Evolutionary conservation across 2,329 filamentous ascomycete species (phyloP), one percentile per base, ranked within the genome.

Genomic region (Phyllosticta capitalensis): DNA sequence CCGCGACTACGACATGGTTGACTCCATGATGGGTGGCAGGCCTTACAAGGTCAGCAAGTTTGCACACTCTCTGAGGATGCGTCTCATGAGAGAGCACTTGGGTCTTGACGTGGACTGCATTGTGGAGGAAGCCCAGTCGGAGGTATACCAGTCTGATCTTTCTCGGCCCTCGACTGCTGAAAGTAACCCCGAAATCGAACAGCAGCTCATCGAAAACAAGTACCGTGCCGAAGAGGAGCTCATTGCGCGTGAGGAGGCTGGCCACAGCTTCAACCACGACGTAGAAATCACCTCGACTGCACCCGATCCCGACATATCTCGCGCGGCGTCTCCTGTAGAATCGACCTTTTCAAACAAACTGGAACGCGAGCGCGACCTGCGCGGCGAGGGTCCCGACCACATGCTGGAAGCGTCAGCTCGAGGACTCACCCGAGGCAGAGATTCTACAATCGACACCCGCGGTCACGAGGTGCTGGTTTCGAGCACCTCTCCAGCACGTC

Each of bases 51-150:
- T 97, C 38, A 92, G 91, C 51, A 85, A 90, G 24, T 99, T 96
- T 72, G 89, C 94, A 5, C 92, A 97, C 71, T 94, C 90, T 0
- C 81, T 99, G 56, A 90, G 94, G 28, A 86, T 96, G 78, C 88
- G 94, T 24, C 79, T 97, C 54, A 97, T 97, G 94, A 84, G 92
- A 63, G 94, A 99, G 74, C 94, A 99, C 76, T 79, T 99, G 28
- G 94, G 94, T n/a, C 78, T 97, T 48, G 92, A 97, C 68, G 90
- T 96, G 3, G 94, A 99, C 71, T 89, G 90, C 67, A 86, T 96
- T 26, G 63, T 64, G 7, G 70, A 72, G 24, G 70, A 73, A 52
- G 71, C 69, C 52, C 67, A 66, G 61, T 69, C 66, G 55, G 73
- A 68, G 65, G 84, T 89, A 68, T 90, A 94, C 68, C 84, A 92